Conservation (phyloP, 495 filamentous ascomycete species). For the Barbatosphaeria neglecta region DNA sequence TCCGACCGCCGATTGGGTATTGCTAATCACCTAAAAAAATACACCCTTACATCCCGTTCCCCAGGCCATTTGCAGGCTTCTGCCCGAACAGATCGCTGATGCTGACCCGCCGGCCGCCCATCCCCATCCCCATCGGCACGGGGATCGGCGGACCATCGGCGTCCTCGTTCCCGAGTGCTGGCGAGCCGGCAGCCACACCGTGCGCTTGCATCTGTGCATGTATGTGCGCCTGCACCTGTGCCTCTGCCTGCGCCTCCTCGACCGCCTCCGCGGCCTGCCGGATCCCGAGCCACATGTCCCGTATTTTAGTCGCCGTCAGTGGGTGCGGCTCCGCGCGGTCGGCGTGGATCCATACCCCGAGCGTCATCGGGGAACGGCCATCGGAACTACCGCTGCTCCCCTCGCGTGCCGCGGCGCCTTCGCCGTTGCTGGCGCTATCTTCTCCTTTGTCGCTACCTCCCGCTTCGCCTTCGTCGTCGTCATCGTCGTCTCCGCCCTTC, state of each 20-base stretch:
- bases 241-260: neutral
- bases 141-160: constrained; percentile 1
- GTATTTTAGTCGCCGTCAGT: constrained; percentile 22
- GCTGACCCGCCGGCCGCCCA: constrained; percentile 18
- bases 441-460: no score
- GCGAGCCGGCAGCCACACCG: no score
- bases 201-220: no score
- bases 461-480: constrained; percentile 1
- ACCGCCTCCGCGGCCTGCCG: constrained; percentile 11
- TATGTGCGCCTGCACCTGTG: no score
- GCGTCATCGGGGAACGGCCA: no score
- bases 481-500: constrained; percentile 17
- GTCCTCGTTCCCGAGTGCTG: constrained; percentile 2
- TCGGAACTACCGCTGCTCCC: no score
- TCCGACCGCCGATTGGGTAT: no score
- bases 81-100: constrained; percentile 22
- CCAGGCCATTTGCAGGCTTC: constrained; percentile 3
- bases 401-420: no score
- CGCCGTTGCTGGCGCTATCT: no score
- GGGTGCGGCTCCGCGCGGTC: constrained; percentile 29
- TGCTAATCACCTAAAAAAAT: no score
- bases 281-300: constrained; percentile 25
- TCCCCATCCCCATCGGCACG: no score
- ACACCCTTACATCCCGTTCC: neutral
- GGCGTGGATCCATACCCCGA: constrained; percentile 37